Evolutionary conservation across 2,329 filamentous ascomycete genomes (phyloP).

Genomic region (Plectosphaerella sp.): DNA sequence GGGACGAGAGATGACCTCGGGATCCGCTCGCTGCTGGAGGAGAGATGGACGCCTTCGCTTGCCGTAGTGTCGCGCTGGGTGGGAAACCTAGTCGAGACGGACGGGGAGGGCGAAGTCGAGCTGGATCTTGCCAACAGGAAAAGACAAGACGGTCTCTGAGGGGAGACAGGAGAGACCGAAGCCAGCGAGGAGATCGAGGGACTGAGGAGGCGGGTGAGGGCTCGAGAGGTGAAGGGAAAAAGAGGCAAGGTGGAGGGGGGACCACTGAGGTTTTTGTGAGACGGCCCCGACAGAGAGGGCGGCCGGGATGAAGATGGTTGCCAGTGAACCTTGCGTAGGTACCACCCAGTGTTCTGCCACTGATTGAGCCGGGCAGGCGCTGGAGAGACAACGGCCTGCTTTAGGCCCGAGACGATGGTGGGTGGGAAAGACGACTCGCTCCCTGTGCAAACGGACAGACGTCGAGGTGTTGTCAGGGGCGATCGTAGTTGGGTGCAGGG

Average conservation of each 20-base stretch:
- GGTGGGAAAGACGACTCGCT: not conserved
- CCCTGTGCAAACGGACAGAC: not conserved
- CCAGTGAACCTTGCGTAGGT: not conserved
- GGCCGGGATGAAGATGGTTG: conserved; percentile 4
- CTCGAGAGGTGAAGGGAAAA: not conserved
- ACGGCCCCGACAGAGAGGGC: conserved; percentile 1
- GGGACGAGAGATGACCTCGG: not conserved
- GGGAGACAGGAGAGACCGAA: not conserved
- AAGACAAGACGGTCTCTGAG: not conserved
- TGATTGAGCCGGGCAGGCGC: no score
- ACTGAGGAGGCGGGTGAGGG: not conserved
- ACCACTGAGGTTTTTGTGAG: conserved; percentile 3
- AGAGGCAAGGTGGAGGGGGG: conserved; percentile 1
- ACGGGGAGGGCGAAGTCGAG: not conserved
- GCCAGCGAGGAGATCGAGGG: not conserved
- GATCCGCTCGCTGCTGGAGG: not conserved
- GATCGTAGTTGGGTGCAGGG: not conserved
- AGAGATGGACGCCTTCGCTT: not conserved
- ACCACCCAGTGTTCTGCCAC: not conserved
- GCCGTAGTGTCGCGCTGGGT: no score
- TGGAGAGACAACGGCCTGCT: not conserved
- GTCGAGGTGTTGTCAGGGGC: conserved; percentile 5
- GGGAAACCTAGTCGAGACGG: not conserved
- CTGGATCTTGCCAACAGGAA: not conserved
- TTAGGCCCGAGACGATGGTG: not conserved